These are phyloP conservation scores for Ustilago shanxiensis DNA, from an alignment of 1,284 basidiomycete species.

Conservation along the genomic window DNA sequence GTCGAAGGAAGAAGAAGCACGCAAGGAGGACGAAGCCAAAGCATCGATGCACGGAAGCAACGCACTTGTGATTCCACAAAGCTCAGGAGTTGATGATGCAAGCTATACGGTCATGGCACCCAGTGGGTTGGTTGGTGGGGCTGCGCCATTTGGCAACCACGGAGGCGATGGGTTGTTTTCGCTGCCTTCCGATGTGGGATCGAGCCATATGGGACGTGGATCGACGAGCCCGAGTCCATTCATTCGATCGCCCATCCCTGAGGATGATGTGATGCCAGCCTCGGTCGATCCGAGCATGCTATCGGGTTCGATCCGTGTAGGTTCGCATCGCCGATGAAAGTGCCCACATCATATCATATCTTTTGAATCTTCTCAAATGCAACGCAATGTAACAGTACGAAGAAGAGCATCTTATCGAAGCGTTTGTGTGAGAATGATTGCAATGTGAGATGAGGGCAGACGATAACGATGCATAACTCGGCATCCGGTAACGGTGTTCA, in stretches of 20 bases:
- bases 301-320: slow-evolving; percentile 29
- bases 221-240: slow-evolving; percentile 52
- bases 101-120: slow-evolving; percentile 37
- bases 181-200: slow-evolving; percentile 29
- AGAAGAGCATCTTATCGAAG: neutral
- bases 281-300: slow-evolving; percentile 56
- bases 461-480: slow-evolving; percentile 16
- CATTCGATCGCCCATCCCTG: slow-evolving; percentile 47
- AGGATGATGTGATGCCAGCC: slow-evolving; percentile 49
- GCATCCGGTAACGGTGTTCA: slow-evolving; percentile 10
- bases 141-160: slow-evolving; percentile 34
- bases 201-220: slow-evolving; percentile 31
- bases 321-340: slow-evolving; percentile 25
- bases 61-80: slow-evolving; percentile 49
- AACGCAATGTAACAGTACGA: slow-evolving; percentile 40
- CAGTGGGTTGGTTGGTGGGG: slow-evolving; percentile 29
- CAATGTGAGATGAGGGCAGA: neutral
- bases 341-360: neutral
- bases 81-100: slow-evolving; percentile 34
- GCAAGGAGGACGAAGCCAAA: slow-evolving; percentile 42
- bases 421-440: neutral
- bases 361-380: neutral
- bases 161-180: slow-evolving; percentile 17
- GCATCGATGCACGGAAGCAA: slow-evolving; percentile 54
- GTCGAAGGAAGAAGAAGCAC: slow-evolving; percentile 40